phyloP scores from a whole-genome alignment of 192 early-diverging fungal genomes.

The Helicostylum pulchrum region DNA sequence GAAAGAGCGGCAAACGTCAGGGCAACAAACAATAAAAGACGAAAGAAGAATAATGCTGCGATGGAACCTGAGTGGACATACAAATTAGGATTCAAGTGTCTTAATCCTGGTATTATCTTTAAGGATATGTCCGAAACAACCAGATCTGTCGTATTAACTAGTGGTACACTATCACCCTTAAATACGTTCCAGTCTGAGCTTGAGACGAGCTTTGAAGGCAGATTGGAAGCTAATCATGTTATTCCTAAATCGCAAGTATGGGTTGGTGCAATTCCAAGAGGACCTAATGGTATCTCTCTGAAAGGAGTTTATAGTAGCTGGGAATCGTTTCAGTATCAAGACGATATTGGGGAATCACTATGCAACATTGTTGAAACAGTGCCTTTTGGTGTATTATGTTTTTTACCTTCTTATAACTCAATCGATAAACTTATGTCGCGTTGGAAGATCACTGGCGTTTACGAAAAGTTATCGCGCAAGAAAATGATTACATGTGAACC shows the following conservation, averaged over 20 bases:
- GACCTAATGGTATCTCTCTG: slow-evolving; percentile 37
- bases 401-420: slow-evolving; percentile 31
- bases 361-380: slow-evolving; percentile 29
- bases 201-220: slow-evolving; percentile 47
- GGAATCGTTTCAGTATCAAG: slow-evolving; percentile 48
- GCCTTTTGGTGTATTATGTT: slow-evolving; percentile 45
- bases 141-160: slow-evolving; percentile 56
- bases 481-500: slow-evolving; percentile 17
- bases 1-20: neutral
- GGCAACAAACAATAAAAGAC: neutral
- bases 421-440: slow-evolving; percentile 29
- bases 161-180: slow-evolving; percentile 65
- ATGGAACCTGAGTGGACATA: slow-evolving; percentile 16
- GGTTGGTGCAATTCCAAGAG: slow-evolving; percentile 52
- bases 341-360: slow-evolving; percentile 45
- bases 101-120: slow-evolving; percentile 46
- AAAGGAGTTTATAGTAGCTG: slow-evolving; percentile 42
- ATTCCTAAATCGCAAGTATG: slow-evolving; percentile 58
- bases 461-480: neutral
- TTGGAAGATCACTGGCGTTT: slow-evolving; percentile 33
- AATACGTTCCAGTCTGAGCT: slow-evolving; percentile 57
- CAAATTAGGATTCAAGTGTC: slow-evolving; percentile 34
- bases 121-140: slow-evolving; percentile 38
- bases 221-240: slow-evolving; percentile 64
- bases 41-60: neutral